These are phyloP conservation scores for Reticulascus tulasneorum DNA, from an alignment of 2,329 filamentous ascomycete species.

Conservation along the genomic window DNA sequence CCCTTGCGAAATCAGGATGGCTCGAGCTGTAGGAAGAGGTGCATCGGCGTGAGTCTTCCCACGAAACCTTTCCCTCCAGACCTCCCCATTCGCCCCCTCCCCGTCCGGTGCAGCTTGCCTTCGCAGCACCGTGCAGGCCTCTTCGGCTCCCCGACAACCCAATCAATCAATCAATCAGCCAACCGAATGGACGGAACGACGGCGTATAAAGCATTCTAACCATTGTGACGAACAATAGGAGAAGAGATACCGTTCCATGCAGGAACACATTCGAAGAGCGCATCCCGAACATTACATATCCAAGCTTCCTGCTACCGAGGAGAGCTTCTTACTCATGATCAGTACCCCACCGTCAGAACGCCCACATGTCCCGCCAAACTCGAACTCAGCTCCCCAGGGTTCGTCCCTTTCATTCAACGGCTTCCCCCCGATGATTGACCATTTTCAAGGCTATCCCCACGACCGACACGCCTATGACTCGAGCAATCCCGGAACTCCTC, in stretches of 20 bases:
- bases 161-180: no score
- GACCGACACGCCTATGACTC: conserved; percentile 64
- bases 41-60: conserved; percentile 80
- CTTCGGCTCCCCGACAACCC: no score
- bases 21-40: conserved; percentile 94
- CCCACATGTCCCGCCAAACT: conserved; percentile 25
- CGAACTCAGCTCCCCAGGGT: conserved; percentile 16
- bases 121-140: no score
- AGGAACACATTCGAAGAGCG: conserved; percentile 96
- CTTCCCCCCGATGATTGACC: conserved; percentile 17
- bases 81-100: neutral
- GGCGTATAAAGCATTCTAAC: no score
- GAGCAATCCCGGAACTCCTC: conserved; percentile 64
- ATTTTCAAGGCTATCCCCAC: conserved; percentile 46
- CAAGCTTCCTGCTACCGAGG: conserved; percentile 95
- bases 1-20: conserved; percentile 94
- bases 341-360: conserved; percentile 68
- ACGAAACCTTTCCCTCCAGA: conserved; percentile 1
- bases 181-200: no score
- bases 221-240: conserved; percentile 64
- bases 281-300: conserved; percentile 97
- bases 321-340: conserved; percentile 97
- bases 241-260: conserved; percentile 97
- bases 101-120: no score
- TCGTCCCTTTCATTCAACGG: conserved; percentile 16